Evolutionary conservation across 257 asterid genomes (phyloP).

Genomic region (Solanum tacnaense): DNA sequence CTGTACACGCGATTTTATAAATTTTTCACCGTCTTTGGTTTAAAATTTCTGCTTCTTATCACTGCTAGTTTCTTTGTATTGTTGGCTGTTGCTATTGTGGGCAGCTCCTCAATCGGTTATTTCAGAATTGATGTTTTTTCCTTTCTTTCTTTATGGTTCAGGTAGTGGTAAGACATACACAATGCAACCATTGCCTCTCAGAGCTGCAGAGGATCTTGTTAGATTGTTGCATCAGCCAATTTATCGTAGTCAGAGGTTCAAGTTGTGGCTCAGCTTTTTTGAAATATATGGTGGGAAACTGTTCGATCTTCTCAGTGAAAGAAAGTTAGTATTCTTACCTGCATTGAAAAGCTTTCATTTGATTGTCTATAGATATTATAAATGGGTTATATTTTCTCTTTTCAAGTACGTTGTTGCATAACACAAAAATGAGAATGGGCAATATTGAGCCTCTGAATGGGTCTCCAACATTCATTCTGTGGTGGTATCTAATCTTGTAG

Average conservation of each 20-base stretch:
- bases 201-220: slow-evolving; percentile 95
- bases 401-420: not conserved
- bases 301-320: slow-evolving; percentile 89
- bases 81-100: not conserved
- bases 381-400: not conserved
- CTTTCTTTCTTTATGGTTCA: slow-evolving; percentile 11
- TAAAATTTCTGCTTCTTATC: not conserved
- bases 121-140: not conserved
- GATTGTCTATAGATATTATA: not conserved
- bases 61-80: not conserved
- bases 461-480: not conserved
- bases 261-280: slow-evolving; percentile 98
- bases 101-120: not conserved
- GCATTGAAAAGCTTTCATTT: not conserved
- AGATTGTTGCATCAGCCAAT: slow-evolving; percentile 84
- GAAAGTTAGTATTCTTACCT: slow-evolving; percentile 57
- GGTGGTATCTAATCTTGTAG: not conserved
- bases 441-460: not conserved
- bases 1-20: not conserved
- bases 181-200: slow-evolving; percentile 96
- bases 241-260: slow-evolving; percentile 89
- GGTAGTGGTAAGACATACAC: slow-evolving; percentile 99
- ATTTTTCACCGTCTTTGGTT: not conserved
- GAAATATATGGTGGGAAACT: slow-evolving; percentile 99
- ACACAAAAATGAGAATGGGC: not conserved